Evolutionary conservation across 805 yeast species (phyloP).

Genomic region (Kodamaea neixiangensis): DNA sequence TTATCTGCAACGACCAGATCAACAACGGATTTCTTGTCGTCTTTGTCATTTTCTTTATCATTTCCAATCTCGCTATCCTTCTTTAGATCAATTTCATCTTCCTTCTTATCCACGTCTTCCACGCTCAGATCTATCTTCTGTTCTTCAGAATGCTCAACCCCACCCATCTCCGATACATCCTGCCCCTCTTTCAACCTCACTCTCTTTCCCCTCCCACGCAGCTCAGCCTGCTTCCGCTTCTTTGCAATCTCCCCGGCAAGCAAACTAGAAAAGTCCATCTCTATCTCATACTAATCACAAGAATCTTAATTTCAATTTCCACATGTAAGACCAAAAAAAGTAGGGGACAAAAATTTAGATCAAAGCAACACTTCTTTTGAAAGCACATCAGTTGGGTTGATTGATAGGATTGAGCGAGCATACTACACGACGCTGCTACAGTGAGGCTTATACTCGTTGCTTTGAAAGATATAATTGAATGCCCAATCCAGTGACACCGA

Average conservation of each 20-base stretch:
- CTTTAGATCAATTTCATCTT: constrained; percentile 6
- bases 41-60: no score
- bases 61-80: no score
- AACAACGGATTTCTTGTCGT: no score
- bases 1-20: no score
- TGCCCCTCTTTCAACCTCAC: constrained; percentile 2
- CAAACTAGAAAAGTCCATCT: constrained; percentile 52
- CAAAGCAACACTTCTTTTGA: constrained; percentile 1
- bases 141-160: neutral
- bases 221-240: constrained; percentile 29
- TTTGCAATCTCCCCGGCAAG: constrained; percentile 50
- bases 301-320: neutral
- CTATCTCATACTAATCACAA: neutral
- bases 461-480: neutral
- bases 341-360: constrained; percentile 6
- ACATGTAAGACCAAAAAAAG: neutral
- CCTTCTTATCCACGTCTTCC: neutral
- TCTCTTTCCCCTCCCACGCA: constrained; percentile 8
- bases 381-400: neutral
- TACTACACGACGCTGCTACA: neutral
- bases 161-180: neutral
- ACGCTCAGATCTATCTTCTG: neutral
- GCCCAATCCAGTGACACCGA: constrained; percentile 11
- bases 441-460: neutral
- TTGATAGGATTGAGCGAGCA: constrained; percentile 4